Evolutionary conservation across 116 monocot genomes (phyloP).

Genomic region (Phalaenopsis hybrid): DNA sequence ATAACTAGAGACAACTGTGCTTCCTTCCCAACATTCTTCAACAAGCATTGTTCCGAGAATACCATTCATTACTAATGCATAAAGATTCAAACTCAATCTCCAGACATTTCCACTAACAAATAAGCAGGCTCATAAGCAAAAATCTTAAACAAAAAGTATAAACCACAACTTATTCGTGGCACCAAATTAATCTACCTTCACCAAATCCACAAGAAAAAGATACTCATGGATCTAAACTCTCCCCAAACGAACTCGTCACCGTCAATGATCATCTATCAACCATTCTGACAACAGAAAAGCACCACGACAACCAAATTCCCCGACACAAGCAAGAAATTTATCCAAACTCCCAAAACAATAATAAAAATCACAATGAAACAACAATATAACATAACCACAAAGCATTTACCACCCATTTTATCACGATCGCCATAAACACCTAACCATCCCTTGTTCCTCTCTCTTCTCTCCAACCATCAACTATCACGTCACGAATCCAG

Average conservation of each 20-base stretch:
- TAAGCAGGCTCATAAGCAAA: not conserved
- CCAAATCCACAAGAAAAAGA: not conserved
- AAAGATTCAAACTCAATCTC: not conserved
- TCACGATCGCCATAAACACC: not conserved
- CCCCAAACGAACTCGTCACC: no score
- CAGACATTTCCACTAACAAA: not conserved
- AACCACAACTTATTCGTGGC: not conserved
- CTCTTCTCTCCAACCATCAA: not conserved
- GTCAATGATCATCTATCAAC: not conserved
- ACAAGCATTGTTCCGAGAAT: not conserved
- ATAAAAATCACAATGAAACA: not conserved
- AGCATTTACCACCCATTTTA: conserved; percentile 1
- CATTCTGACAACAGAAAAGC: not conserved
- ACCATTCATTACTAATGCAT: not conserved
- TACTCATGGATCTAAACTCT: not conserved
- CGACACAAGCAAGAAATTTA: not conserved
- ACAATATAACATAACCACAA: not conserved
- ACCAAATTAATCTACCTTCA: not conserved
- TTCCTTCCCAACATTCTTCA: not conserved
- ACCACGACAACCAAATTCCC: not conserved
- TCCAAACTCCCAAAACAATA: not conserved
- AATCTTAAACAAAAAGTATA: not conserved
- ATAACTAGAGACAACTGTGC: not conserved
- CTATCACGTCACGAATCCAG: not conserved
- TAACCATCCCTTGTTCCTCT: not conserved